Base-by-base conservation (phyloP, 345 rosid species). In the Eucalyptus rudis region DNA sequence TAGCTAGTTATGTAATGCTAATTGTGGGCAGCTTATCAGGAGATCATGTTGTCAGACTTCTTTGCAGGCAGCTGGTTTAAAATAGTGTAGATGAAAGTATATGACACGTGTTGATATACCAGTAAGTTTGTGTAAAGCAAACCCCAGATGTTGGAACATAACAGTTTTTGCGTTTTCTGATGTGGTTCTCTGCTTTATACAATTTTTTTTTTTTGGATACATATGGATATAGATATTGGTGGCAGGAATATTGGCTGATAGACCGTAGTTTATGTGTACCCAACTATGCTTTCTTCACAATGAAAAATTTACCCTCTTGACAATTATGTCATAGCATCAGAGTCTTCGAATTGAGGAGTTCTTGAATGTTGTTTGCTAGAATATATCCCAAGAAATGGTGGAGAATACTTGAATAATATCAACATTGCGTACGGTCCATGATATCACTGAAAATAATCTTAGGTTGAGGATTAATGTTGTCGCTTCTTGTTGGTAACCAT, bases 401-500 rank as follows among this genome's bases (percentile, higher is more conserved):
- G 47, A 76, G 47, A 40, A 40, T 76, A 76, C 84, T 76, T 36
- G 84, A 76, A 76, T 76, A 76, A 76, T 76, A 40, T 76, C 29
- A 76, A 76, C 84, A 20, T 76, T 76, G 84, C 15, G 44, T 20
- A 76, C 29, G 4, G 84, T 76, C 47, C 84, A 76, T 76, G 84
- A 76, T 40, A 76, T 40, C 29, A 22, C 84, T 76, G 84, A 44
- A 76, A 76, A 76, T 76, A 76, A 76, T 76, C 47, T 76, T 76
- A 76, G 20, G 84, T 76, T 76, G 84, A 89, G 89, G 89, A 59
- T 87, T 50, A 52, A 86, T 62, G 40, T 83, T 87, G 92, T 87
- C 91, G 93, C 90, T 88, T 91, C 90, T 91, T 94, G 86, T 88
- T 93, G 94, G 95, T 94, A 95, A 94, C 92, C 90, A 93, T 93